A percentile compares a stretch with the other conserved stretches of the same genome.
These are phyloP conservation scores for Saussurea involucrata DNA, from an alignment of 129 eudicot genomes.

Conservation along the genomic window DNA sequence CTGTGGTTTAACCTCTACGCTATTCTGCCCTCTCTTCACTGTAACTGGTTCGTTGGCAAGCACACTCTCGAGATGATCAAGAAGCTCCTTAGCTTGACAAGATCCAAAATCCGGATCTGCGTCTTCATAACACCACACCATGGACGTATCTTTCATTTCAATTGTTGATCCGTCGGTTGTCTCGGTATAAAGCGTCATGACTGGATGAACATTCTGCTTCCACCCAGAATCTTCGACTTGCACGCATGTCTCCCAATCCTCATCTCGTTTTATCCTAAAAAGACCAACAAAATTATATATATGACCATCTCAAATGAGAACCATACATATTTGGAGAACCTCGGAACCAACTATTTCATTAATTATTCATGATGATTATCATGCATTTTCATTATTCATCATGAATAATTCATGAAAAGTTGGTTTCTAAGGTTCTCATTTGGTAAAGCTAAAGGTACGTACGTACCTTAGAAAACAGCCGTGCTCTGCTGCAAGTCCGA, in stretches of 20 bases:
- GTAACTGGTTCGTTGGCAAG: slow-evolving; percentile 77
- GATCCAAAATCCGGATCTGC: slow-evolving; percentile 93
- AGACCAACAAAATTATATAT: neutral
- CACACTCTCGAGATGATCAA: slow-evolving; percentile 72
- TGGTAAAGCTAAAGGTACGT: slow-evolving; percentile 1
- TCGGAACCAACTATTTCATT: neutral
- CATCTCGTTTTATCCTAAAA: slow-evolving; percentile 43
- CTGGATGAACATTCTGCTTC: slow-evolving; percentile 64
- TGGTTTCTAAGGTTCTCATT: too few relatives aligned
- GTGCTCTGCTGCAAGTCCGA: slow-evolving; percentile 64
- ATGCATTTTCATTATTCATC: neutral
- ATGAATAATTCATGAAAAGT: neutral
- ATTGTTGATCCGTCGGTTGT: slow-evolving; percentile 59
- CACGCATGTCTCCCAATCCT: slow-evolving; percentile 70
- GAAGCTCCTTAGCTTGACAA: slow-evolving; percentile 84
- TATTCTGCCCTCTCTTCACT: slow-evolving; percentile 47
- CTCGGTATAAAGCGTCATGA: slow-evolving; percentile 61
- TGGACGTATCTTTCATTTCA: slow-evolving; percentile 47
- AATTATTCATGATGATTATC: neutral
- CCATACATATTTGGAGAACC: too few relatives aligned
- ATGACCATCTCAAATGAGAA: neutral
- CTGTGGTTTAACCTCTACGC: slow-evolving; percentile 65
- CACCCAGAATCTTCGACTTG: slow-evolving; percentile 52
- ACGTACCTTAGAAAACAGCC: slow-evolving; percentile 59
- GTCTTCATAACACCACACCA: slow-evolving; percentile 78